These are phyloP conservation scores for Gonium pectorale DNA, from an alignment of 139 green algal genomes.

Conservation along the genomic window DNA sequence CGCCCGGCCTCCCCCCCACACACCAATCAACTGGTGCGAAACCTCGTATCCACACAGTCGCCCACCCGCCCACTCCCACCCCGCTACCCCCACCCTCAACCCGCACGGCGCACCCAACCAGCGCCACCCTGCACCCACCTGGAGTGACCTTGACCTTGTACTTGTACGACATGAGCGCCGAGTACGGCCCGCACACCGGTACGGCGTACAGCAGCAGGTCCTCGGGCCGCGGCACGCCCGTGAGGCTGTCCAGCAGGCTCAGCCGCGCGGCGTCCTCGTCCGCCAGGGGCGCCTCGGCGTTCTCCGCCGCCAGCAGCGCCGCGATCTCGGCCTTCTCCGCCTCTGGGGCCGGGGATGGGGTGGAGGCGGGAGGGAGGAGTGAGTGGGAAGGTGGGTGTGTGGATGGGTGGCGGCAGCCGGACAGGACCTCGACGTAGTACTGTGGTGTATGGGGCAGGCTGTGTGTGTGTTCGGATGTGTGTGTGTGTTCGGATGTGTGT, in stretches of 20 bases:
- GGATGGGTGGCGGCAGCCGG: too few relatives aligned
- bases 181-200: slow-evolving; percentile 93
- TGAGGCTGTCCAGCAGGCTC: slow-evolving; percentile 77
- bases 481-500: too few relatives aligned
- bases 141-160: slow-evolving; percentile 79
- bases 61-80: too few relatives aligned
- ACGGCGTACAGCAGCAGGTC: slow-evolving; percentile 92
- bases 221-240: slow-evolving; percentile 75
- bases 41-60: too few relatives aligned
- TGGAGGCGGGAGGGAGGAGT: too few relatives aligned
- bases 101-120: neutral
- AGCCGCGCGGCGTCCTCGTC: slow-evolving; percentile 66
- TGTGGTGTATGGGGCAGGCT: too few relatives aligned
- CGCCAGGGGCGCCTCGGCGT: slow-evolving; percentile 51
- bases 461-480: too few relatives aligned
- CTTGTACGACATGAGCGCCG: slow-evolving; percentile 80
- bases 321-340: slow-evolving; percentile 59
- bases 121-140: slow-evolving; percentile 33
- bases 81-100: neutral
- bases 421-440: too few relatives aligned
- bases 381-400: too few relatives aligned
- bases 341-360: too few relatives aligned
- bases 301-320: slow-evolving; percentile 71
- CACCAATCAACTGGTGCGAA: too few relatives aligned
- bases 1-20: too few relatives aligned